Conservation (phyloP, 73 alveolate genomes). For the Effrenium voratum region DNA sequence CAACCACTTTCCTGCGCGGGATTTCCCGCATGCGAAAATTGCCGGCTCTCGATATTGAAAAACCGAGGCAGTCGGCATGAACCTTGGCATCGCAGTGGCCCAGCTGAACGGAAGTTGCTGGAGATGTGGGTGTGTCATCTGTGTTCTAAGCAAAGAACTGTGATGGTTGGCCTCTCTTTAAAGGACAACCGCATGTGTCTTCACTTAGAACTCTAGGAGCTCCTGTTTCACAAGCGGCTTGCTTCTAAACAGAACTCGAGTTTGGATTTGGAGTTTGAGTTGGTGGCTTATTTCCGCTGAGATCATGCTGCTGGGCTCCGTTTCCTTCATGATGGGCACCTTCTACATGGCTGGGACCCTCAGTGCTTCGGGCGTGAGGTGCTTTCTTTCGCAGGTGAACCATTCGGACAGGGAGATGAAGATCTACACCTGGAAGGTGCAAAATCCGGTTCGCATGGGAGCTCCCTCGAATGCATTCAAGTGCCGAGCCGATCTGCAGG, state of each 20-base stretch:
- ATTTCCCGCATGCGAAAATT: too few species aligned
- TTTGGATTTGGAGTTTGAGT: neutral
- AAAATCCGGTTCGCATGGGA: neutral
- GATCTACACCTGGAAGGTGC: slow-evolving; percentile 63
- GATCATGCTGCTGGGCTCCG: slow-evolving; percentile 82
- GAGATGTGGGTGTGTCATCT: too few species aligned
- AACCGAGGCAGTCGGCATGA: too few species aligned
- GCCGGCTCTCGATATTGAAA: too few species aligned
- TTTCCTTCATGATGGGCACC: slow-evolving; percentile 89
- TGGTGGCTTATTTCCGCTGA: neutral
- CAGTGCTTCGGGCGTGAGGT: neutral
- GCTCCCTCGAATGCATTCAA: neutral
- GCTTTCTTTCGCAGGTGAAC: slow-evolving; percentile 18
- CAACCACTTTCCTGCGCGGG: too few species aligned
- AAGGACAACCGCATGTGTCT: neutral
- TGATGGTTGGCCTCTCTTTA: neutral
- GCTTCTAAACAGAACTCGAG: neutral
- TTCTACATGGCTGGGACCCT: slow-evolving; percentile 16
- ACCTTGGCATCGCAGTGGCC: too few species aligned
- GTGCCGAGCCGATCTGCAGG: neutral
- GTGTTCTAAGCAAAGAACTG: neutral
- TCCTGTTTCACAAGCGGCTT: neutral
- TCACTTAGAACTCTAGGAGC: neutral
- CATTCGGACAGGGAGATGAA: slow-evolving; percentile 73
- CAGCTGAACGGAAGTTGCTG: too few species aligned